Evolutionary conservation across 805 yeast genomes (phyloP).

Genomic region (Wickerhamomyces bisporus): DNA sequence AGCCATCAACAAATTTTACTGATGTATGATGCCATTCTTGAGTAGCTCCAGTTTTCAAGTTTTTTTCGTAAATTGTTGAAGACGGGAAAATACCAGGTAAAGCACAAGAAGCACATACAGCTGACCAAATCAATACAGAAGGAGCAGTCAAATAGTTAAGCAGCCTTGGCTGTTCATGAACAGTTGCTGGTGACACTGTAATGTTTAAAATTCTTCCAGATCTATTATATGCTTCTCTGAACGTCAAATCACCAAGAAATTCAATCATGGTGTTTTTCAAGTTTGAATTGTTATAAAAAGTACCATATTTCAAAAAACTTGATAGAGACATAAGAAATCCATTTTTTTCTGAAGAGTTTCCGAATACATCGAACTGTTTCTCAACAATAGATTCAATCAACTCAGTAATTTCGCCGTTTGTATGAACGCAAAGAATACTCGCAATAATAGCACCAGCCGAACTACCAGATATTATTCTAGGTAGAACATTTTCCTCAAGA

Average conservation of each 20-base stretch:
- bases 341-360: conserved; percentile 31
- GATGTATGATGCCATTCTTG: conserved; percentile 80
- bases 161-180: conserved; percentile 86
- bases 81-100: conserved; percentile 90
- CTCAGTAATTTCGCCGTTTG: conserved; percentile 60
- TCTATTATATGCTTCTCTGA: conserved; percentile 89
- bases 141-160: conserved; percentile 79
- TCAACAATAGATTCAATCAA: conserved; percentile 45
- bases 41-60: conserved; percentile 62
- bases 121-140: conserved; percentile 78
- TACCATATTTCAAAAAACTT: conserved; percentile 73
- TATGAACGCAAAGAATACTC: conserved; percentile 75
- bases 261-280: conserved; percentile 68
- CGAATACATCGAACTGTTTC: conserved; percentile 48
- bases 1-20: conserved; percentile 88
- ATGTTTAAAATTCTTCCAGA: conserved; percentile 91
- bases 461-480: conserved; percentile 87
- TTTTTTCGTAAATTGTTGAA: conserved; percentile 78
- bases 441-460: conserved; percentile 97
- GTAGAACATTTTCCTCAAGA: conserved; percentile 67
- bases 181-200: conserved; percentile 87
- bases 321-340: conserved; percentile 45
- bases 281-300: conserved; percentile 77
- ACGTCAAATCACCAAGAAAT: conserved; percentile 84
- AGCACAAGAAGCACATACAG: conserved; percentile 91